Base-by-base conservation (phyloP, 306 rosid genomes). In the Urtica urens region DNA sequence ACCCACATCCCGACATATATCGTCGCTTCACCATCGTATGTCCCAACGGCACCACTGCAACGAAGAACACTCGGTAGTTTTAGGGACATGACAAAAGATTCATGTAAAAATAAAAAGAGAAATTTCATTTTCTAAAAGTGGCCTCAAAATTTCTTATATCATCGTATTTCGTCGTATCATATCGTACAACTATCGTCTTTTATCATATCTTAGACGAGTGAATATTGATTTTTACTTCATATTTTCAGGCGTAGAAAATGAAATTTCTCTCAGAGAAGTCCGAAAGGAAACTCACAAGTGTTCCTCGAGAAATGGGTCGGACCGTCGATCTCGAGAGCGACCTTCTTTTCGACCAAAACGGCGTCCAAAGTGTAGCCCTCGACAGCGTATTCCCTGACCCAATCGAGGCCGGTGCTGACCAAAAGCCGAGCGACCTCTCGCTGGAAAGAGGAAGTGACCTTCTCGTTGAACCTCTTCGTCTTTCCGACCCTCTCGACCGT, bases 271-370 rank as follows among this genome's bases (percentile, higher is more conserved):
- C n/a, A 55, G 38, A 16, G 51, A 2, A 23, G 24, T n/a, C 23
- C 7, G 14, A 37, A 57, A 62, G 34, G 23, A 49, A 40, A 80
- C 83, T 23, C 51, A 84, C 97, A 82, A 3, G 82, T 72, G 34
- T 90, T 90, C 78, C 97, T 81, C 34, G 97, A 84, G 84, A 90
- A 90, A 75, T 90, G 97, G 11, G 95, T 81, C 48, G 95, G 95
- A 43, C 97, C 97, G 71, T 90, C 95, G 62, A 90, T 90, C 71
- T 90, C 97, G 72, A 90, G 35, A 62, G 87, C 95, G 64, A 90
- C 59, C 73, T 74, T 81, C 78, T 77, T 81, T 66, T 77, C 87
- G 55, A 74, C 53, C 53, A 81, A 3, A 43, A 77, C 94, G 10
- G 94, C 95, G 60, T 90, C 97, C 68, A 84, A 58, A 39, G 92